These are phyloP conservation scores for Cyberlindnera lachancei DNA, from an alignment of 805 yeast genomes.

Conservation along the genomic window DNA sequence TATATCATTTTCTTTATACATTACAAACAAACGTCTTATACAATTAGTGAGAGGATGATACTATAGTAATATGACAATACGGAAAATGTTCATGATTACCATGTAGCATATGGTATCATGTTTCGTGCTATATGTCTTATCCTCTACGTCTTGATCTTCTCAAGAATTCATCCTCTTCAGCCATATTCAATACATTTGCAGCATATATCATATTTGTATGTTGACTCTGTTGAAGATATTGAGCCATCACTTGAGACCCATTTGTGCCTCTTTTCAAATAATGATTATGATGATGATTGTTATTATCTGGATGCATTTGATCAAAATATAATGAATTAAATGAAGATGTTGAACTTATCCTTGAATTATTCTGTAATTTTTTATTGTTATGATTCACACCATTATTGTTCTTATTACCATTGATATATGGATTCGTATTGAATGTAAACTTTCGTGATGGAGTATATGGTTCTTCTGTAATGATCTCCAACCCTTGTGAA, in stretches of 20 bases:
- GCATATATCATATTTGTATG: slow-evolving; percentile 52
- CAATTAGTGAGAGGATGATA: too few relatives aligned
- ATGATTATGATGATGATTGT: background rate
- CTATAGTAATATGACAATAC: too few relatives aligned
- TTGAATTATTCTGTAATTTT: too few relatives aligned
- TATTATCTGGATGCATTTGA: slow-evolving; percentile 7
- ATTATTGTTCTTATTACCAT: too few relatives aligned
- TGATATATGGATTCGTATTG: too few relatives aligned
- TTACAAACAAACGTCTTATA: too few relatives aligned
- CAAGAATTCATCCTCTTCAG: background rate
- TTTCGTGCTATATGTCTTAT: too few relatives aligned
- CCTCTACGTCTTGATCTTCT: slow-evolving; percentile 2
- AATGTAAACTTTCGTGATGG: too few relatives aligned
- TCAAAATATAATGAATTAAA: slow-evolving; percentile 11
- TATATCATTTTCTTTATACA: too few relatives aligned
- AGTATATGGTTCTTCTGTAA: slow-evolving; percentile 5
- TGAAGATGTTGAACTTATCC: slow-evolving; percentile 14
- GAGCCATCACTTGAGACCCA: slow-evolving; percentile 74
- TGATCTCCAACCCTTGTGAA: slow-evolving; percentile 4
- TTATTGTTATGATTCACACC: too few relatives aligned
- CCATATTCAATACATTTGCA: slow-evolving; percentile 39
- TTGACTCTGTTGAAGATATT: slow-evolving; percentile 66
- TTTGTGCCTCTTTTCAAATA: slow-evolving; percentile 20
- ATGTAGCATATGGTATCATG: too few relatives aligned
- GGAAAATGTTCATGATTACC: too few relatives aligned